Evolutionary conservation across 1,284 basidiomycete species (phyloP), one percentile per base, ranked within the genome.

Genomic region (Neolentinus lepideus): DNA sequence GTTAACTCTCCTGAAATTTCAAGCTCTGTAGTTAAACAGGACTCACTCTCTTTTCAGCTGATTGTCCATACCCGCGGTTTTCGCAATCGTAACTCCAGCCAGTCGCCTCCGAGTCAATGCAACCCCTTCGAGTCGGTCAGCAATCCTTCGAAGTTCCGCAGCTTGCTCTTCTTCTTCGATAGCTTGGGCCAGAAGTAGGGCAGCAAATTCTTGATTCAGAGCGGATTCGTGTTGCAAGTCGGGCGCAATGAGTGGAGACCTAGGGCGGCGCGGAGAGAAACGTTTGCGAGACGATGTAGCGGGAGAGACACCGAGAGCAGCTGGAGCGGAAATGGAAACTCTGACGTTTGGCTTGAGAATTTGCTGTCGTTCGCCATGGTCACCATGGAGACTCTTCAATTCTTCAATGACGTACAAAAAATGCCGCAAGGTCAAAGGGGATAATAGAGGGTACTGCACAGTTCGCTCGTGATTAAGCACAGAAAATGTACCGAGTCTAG

Each of bases 161-260:
- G 67, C 65, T 19, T 66, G 60, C 26, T 36, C 57, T 57, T 68
- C 66, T 50, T 68, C 68, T 24, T 62, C 64, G 22, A 46, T 54
- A 2, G 66, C 67, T 51, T 64, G 62, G 43, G 58, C 54, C 43
- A 65, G 51, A 3, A 70, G 59, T 12, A 70, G 59, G 19, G 52
- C 52, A 19, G 62, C 57, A 52, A 69, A 68, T 57, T 68, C 68
- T 22, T 61, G 58, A 45, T 69, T 61, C 47, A 69, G 54, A 8
- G 61, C 38, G 3, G 38, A 43, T 16, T 43, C 38, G 16, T 43
- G 38, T 16, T 43, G 38, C 19, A 43, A 16, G 19, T 43, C 38
- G 16, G 38, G 38, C 4, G 38, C 16, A 16, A 35, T 35, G 33
- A 35, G 33, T 16, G 33, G 33, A 35, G 33, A 35, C 33, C 33